Base-by-base conservation (phyloP, 192 early-diverging fungal species). In the Coemansia asiatica region DNA sequence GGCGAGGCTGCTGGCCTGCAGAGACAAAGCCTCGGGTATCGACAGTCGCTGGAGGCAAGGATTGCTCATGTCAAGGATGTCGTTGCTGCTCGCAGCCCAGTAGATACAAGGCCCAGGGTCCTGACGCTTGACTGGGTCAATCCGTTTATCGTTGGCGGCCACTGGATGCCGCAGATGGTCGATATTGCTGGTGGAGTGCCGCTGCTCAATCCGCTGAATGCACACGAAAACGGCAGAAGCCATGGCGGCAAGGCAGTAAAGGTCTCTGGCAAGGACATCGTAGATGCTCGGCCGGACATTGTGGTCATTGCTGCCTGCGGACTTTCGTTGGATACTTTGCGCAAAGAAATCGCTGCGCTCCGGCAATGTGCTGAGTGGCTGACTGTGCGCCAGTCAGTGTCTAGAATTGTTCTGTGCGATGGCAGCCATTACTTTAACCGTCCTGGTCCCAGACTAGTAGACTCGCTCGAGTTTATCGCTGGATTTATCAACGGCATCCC, bases 361-460 rank as follows among this genome's bases (percentile, higher is more conserved):
- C 38, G n/a, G 28, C 27, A 29, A 23, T 36, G 54, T 35, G 50
- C 51, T 0, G 40, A 62, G 27, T 66, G 64, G 64, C n/a, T 26
- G 44, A 55, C 64, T 19, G 35, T 66, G 16, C 64, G 56, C 27
- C n/a, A 23, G 13, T 21, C 64, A 7, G 64, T 47, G 12, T 55
- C 54, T 4, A 48, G 69, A 22, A 59, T 87, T 33, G 72, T 74
- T 15, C 35, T 87, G n/a, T 83, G 85, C 44, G 82, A 87, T 68
- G 85, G 85, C n/a, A 75, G 84, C 63, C 74, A 85, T 63, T 84
- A 84, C 79, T 87, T 85, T 63, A 87, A 87, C 58, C 68, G 85
- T 7, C 84, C 85, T 4, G 84, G 85, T 2, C 84, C 84, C 29
- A 60, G 85, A 53, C 56, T 87, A 8, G 82, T 87, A 21, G 85